Evolutionary conservation across 78 protist genomes (phyloP).

Genomic region (Protostelium mycophagum): DNA sequence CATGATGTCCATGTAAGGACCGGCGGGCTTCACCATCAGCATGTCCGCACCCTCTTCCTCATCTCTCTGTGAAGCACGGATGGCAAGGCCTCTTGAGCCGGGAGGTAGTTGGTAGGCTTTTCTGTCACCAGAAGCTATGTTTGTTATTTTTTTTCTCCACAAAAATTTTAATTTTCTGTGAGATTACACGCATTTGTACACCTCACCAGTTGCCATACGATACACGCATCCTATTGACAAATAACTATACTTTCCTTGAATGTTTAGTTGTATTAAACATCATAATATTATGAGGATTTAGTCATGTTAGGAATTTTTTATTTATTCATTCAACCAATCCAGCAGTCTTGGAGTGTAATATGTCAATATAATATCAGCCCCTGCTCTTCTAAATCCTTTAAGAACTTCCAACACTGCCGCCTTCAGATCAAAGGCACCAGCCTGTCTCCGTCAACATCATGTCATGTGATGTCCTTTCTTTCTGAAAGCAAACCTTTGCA

Average conservation of each 20-base stretch:
- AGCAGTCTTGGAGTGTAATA: constrained; percentile 71
- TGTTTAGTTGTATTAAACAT: neutral
- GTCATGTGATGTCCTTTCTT: too few species aligned
- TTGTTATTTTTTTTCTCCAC: too few species aligned
- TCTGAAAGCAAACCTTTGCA: too few species aligned
- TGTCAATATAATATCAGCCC: constrained; percentile 77
- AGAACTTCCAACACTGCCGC: constrained; percentile 58
- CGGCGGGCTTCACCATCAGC: constrained; percentile 88
- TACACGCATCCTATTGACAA: too few species aligned
- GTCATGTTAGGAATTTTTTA: neutral
- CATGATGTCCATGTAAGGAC: constrained; percentile 78
- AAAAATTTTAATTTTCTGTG: too few species aligned
- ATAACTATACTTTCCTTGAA: neutral
- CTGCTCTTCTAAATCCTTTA: constrained; percentile 66
- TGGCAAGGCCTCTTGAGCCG: constrained; percentile 71
- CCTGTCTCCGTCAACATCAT: too few species aligned
- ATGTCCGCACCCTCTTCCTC: constrained; percentile 84
- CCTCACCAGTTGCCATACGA: too few species aligned
- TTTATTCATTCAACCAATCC: constrained; percentile 55
- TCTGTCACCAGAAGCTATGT: constrained; percentile 65
- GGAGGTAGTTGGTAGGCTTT: constrained; percentile 80
- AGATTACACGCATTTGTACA: too few species aligned
- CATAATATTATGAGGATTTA: neutral
- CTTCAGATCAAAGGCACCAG: constrained; percentile 57
- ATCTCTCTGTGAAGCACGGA: constrained; percentile 64